phyloP scores from a whole-genome alignment of 2,329 filamentous ascomycete species.

The Botrytis squamosa region DNA sequence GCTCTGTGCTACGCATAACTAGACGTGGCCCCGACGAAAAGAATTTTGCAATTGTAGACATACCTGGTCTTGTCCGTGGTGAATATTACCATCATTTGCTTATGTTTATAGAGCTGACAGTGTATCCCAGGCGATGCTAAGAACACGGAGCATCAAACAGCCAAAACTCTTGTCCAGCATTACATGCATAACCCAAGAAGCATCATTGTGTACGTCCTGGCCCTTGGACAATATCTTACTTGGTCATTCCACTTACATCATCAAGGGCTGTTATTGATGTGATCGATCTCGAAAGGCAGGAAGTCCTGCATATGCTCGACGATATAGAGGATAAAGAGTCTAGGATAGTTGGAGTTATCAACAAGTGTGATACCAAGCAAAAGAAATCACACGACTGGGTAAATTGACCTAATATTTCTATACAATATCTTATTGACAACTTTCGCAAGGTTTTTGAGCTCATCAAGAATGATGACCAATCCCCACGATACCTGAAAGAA shows the following conservation, averaged over 20 bases:
- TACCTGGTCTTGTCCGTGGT: constrained; percentile 35
- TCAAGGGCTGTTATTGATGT: constrained; percentile 44
- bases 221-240: background rate
- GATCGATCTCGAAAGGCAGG: constrained; percentile 43
- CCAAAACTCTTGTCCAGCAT: constrained; percentile 29
- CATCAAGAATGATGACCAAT: constrained; percentile 30
- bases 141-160: constrained; percentile 24
- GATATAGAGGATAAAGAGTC: constrained; percentile 28
- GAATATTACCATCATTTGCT: background rate
- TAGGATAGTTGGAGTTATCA: constrained; percentile 45
- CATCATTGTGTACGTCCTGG: constrained; percentile 41
- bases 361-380: constrained; percentile 42
- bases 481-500: constrained; percentile 38
- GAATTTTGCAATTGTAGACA: constrained; percentile 33
- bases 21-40: constrained; percentile 27
- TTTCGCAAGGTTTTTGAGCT: constrained; percentile 24
- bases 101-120: background rate
- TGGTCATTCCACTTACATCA: background rate
- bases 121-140: background rate
- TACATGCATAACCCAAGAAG: constrained; percentile 44
- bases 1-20: constrained; percentile 26
- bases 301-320: constrained; percentile 39
- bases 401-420: constrained; percentile 11
- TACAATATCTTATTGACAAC: constrained; percentile 39
- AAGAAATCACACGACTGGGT: constrained; percentile 39